Conservation (phyloP, 1,284 basidiomycete genomes). For the Papiliotrema nemorosa region DNA sequence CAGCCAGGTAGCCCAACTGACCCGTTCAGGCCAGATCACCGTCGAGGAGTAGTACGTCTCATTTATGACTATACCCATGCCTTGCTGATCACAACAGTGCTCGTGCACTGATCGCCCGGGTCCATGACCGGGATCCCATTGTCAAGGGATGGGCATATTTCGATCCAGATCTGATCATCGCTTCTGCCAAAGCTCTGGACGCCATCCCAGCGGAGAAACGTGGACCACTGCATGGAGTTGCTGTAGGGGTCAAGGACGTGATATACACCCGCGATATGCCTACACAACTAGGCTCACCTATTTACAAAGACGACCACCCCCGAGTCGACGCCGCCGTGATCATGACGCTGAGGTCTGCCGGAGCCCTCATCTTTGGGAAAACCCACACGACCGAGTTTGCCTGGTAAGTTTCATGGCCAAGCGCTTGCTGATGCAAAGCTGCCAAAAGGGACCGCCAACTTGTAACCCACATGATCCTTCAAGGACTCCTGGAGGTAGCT, state of each 20-base stretch:
- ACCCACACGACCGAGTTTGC: conserved; percentile 41
- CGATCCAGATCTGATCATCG: conserved; percentile 20
- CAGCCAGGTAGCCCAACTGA: conserved; percentile 16
- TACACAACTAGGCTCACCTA: conserved; percentile 27
- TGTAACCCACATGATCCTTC: conserved; percentile 31
- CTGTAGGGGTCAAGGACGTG: conserved; percentile 36
- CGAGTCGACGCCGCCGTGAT: conserved; percentile 27
- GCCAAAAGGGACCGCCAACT: conserved; percentile 25
- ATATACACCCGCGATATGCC: conserved; percentile 37
- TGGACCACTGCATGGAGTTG: conserved; percentile 29
- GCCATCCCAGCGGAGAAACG: conserved; percentile 22
- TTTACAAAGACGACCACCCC: conserved; percentile 25
- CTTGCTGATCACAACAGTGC: conserved; percentile 13
- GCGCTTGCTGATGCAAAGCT: conserved; percentile 7
- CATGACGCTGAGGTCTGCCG: conserved; percentile 20
- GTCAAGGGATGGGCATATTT: conserved; percentile 34
- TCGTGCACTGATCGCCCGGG: conserved; percentile 19
- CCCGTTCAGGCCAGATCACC: conserved; percentile 17
- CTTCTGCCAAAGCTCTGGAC: conserved; percentile 27
- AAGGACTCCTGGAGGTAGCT: conserved; percentile 34
- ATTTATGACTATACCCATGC: too few relatives aligned
- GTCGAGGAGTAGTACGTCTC: conserved; percentile 28
- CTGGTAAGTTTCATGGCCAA: conserved; percentile 14
- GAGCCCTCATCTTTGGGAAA: conserved; percentile 41
- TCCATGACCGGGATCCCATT: conserved; percentile 25